Evolutionary conservation across 2,329 filamentous ascomycete species (phyloP).

Genomic region (Aureobasidium sp.): DNA sequence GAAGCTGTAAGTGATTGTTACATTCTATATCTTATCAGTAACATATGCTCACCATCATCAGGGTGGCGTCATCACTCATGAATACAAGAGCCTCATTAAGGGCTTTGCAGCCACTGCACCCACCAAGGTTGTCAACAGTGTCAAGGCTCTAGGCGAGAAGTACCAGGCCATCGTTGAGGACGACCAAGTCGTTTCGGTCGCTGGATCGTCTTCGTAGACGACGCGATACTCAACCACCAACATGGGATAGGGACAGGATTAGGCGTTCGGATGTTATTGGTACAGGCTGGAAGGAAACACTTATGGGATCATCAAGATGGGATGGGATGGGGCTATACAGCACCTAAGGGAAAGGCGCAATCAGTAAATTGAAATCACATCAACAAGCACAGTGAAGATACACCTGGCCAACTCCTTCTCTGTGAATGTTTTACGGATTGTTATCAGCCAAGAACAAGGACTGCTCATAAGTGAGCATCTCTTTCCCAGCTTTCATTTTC

Average conservation of each 20-base stretch:
- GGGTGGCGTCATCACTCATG: conserved; percentile 68
- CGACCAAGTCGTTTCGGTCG: conserved; percentile 53
- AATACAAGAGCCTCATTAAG: conserved; percentile 24
- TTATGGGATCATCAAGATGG: not conserved
- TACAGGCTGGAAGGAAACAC: not conserved
- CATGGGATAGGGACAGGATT: not conserved
- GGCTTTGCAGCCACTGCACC: conserved; percentile 50
- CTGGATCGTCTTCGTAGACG: not conserved
- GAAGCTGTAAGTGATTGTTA: conserved; percentile 43
- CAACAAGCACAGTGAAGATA: not conserved
- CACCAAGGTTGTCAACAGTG: conserved; percentile 56
- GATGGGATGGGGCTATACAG: not conserved
- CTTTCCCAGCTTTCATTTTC: not conserved
- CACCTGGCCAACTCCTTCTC: not conserved
- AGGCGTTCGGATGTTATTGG: not conserved
- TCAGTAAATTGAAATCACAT: not conserved
- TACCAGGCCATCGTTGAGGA: conserved; percentile 60
- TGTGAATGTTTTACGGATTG: not conserved
- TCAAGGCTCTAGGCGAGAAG: conserved; percentile 54
- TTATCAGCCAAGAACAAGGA: not conserved
- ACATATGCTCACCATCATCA: conserved; percentile 19
- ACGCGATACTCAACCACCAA: not conserved
- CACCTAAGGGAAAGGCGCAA: not conserved
- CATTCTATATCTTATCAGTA: not conserved
- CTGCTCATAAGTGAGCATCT: not conserved